Evolutionary conservation across 805 yeast genomes (phyloP).

Genomic region (Zygoascus flipseniorum): DNA sequence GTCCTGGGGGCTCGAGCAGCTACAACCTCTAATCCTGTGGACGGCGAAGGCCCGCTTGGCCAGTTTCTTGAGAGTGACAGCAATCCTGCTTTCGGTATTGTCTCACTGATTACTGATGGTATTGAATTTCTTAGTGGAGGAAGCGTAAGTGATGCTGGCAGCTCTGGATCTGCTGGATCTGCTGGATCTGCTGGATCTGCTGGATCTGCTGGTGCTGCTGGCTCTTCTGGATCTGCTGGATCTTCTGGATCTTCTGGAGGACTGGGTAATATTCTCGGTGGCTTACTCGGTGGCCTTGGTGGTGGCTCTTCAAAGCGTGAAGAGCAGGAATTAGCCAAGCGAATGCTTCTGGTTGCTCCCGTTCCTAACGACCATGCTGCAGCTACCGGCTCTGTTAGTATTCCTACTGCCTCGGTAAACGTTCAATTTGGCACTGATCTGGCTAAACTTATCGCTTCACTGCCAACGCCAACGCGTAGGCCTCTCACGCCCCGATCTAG

Average conservation of each 20-base stretch:
- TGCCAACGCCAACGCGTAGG: neutral
- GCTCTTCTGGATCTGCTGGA: neutral
- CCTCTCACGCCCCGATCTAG: neutral
- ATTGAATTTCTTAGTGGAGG: neutral
- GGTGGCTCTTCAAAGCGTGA: neutral
- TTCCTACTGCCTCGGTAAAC: neutral
- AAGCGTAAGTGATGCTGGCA: neutral
- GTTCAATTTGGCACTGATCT: neutral
- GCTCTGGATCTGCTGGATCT: neutral
- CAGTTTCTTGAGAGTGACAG: neutral
- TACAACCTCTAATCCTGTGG: neutral
- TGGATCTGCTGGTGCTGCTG: neutral
- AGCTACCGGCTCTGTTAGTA: neutral
- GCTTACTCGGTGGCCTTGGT: neutral
- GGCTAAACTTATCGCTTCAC: neutral
- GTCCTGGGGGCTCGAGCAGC: neutral
- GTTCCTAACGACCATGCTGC: neutral
- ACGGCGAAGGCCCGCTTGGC: neutral
- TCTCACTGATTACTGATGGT: neutral
- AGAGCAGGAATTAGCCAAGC: neutral
- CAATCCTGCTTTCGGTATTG: conserved; percentile 3
- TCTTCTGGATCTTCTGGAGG: neutral
- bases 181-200: neutral
- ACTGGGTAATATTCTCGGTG: neutral
- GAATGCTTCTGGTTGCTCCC: neutral